These are phyloP conservation scores for Cardamine chenopodiifolia DNA, from an alignment of 345 rosid genomes.

Conservation along the genomic window DNA sequence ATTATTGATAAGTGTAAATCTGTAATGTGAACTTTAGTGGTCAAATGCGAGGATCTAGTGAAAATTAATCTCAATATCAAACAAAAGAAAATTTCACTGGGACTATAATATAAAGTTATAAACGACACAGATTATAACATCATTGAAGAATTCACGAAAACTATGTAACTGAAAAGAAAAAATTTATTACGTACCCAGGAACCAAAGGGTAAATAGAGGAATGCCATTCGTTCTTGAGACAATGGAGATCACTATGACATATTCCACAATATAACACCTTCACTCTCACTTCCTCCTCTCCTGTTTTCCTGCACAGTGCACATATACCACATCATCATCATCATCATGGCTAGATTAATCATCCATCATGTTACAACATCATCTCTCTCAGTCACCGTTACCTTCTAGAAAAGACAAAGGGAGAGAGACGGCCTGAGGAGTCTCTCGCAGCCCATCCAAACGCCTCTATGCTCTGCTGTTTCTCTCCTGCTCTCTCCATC, in stretches of 20 bases:
- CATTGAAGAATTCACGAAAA: background rate
- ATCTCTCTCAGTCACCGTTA: slow-evolving; percentile 5
- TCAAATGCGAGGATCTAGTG: background rate
- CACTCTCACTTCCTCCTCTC: slow-evolving; percentile 61
- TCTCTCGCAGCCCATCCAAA: slow-evolving; percentile 71
- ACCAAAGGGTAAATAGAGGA: slow-evolving; percentile 56
- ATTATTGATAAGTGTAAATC: background rate
- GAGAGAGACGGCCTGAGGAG: slow-evolving; percentile 62
- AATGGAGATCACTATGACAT: slow-evolving; percentile 67
- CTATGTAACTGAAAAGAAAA: background rate
- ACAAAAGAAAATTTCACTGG: background rate
- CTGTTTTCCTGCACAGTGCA: slow-evolving; percentile 50
- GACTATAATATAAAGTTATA: background rate
- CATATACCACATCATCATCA: slow-evolving; percentile 9
- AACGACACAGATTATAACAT: background rate
- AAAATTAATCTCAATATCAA: background rate
- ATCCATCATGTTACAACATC: slow-evolving; percentile 20
- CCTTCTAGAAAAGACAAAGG: slow-evolving; percentile 67
- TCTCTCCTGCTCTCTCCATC: slow-evolving; percentile 34
- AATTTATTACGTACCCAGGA: slow-evolving; percentile 56
- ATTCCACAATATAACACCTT: slow-evolving; percentile 72
- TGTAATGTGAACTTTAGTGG: background rate
- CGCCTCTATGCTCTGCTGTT: slow-evolving; percentile 30
- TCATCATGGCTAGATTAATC: slow-evolving; percentile 9
- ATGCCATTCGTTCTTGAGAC: slow-evolving; percentile 58